Evolutionary conservation across 2,329 filamentous ascomycete genomes (phyloP).

Genomic region (Beauveria pseudobassiana): DNA sequence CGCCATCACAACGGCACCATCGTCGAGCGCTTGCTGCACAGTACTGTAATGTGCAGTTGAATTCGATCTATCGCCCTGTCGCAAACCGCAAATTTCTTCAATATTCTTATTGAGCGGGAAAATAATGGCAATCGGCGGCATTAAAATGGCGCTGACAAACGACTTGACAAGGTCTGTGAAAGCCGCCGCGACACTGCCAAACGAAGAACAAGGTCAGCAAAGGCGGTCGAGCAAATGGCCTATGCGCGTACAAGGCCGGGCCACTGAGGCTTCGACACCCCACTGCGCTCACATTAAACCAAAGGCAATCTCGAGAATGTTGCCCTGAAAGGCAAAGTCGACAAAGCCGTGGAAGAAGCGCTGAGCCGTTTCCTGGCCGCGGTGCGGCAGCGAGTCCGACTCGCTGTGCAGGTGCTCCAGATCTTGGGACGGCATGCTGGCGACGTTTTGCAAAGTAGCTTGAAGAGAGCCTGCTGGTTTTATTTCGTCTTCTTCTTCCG

Average conservation of each 20-base stretch:
- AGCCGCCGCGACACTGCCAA: constrained; percentile 50
- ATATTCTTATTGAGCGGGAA: constrained; percentile 64
- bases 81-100: constrained; percentile 66
- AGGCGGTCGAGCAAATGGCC: neutral
- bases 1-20: constrained; percentile 65
- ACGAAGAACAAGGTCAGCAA: neutral
- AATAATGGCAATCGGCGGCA: constrained; percentile 61
- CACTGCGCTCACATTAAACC: constrained; percentile 57
- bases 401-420: constrained; percentile 26
- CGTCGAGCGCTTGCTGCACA: constrained; percentile 57
- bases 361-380: constrained; percentile 39
- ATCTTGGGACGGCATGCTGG: constrained; percentile 27
- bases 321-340: constrained; percentile 67
- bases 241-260: neutral
- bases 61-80: constrained; percentile 46
- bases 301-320: constrained; percentile 68
- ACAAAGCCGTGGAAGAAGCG: constrained; percentile 56
- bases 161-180: constrained; percentile 67
- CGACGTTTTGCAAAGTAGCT: neutral
- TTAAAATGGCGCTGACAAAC: constrained; percentile 62
- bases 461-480: neutral
- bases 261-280: neutral
- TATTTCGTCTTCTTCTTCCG: neutral
- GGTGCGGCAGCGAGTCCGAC: constrained; percentile 34
- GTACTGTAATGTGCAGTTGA: constrained; percentile 58